phyloP scores from a whole-genome alignment of 2,329 filamentous ascomycete genomes.

The Scedosporium aurantiacum region DNA sequence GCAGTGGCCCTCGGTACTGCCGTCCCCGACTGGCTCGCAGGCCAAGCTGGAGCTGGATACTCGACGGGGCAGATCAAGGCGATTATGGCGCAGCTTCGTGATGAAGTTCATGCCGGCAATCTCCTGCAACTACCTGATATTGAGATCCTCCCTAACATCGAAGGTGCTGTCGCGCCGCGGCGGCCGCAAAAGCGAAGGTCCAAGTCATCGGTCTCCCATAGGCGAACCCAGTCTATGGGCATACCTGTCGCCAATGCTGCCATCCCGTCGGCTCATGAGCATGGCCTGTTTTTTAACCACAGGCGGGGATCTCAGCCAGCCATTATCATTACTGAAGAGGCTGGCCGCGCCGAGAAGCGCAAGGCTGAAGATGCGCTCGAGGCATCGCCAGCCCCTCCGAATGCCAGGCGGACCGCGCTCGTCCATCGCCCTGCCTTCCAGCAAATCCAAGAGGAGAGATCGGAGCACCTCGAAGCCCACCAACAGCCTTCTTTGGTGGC shows the following conservation, averaged over 20 bases:
- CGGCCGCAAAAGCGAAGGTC: conserved; percentile 16
- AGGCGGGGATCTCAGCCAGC: background rate
- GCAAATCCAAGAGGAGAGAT: conserved; percentile 19
- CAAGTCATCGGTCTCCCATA: conserved; percentile 13
- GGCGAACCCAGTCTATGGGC: conserved; percentile 24
- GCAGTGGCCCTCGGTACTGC: conserved; percentile 26
- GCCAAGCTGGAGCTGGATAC: conserved; percentile 34
- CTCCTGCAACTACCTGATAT: conserved; percentile 43
- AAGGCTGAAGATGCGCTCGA: conserved; percentile 4
- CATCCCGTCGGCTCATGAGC: conserved; percentile 13
- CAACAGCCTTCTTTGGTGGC: background rate
- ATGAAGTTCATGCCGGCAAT: conserved; percentile 29
- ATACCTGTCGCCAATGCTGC: conserved; percentile 11
- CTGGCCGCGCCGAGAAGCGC: conserved; percentile 2
- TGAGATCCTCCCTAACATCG: conserved; percentile 46
- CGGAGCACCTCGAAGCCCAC: conserved; percentile 16
- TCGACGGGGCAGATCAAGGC: conserved; percentile 33
- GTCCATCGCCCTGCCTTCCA: conserved; percentile 21
- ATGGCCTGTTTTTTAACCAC: background rate
- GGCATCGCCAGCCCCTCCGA: background rate
- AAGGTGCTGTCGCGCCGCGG: conserved; percentile 19
- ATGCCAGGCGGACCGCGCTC: conserved; percentile 9
- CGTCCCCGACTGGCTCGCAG: conserved; percentile 38
- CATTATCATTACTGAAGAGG: background rate
- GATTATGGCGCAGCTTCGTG: conserved; percentile 34